Base-by-base conservation (phyloP, 1,139 yeast genomes). In the Arxiozyma slooffiae region DNA sequence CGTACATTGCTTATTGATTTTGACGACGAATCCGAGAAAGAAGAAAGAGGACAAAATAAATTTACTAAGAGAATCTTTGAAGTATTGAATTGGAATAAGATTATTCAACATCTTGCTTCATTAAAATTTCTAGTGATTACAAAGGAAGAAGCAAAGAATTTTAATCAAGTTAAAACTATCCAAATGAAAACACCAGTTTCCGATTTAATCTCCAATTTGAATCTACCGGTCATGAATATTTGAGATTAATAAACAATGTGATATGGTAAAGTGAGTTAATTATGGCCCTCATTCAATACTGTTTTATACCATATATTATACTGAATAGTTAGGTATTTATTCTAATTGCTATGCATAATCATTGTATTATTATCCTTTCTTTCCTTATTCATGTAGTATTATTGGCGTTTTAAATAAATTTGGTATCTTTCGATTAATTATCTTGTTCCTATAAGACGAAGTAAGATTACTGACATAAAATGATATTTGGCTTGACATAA, bases 81-180 rank as follows among this genome's bases (percentile, higher is more conserved):
- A 16, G 22, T 42, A 16, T 21, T 42, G 20, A 42, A 42, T 14
- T 42, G 45, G 45, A 42, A 42, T 38, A 42, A 34, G 26, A 42
- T 42, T 17, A 42, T 42, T 7, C 34, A 16, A 24, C 34, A 21
- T 24, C 14, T 42, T 26, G 38, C 21, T 21, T 34, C 45, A 7
- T 42, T 24, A 11, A 37, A 42, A 34, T 42, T 42, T 7, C 16
- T 42, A 17, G 39, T 34, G 14, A 30, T 42, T 42, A 24, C 36
- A 2, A 34, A 21, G 11, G 38, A 42, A 21, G 38, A 42, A 20
- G 23, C 34, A 8, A 20, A 20, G 17, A 42, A 34, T 16, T 7
- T 20, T 14, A 42, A 30, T 20, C 44, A 42, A 6, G 36, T 20
- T 18, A 42, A 30, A 21, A 42, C 38, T 18, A 42, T 42, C 39